Conservation (phyloP, 179 eudicot genomes). For the Kewa caespitosa region DNA sequence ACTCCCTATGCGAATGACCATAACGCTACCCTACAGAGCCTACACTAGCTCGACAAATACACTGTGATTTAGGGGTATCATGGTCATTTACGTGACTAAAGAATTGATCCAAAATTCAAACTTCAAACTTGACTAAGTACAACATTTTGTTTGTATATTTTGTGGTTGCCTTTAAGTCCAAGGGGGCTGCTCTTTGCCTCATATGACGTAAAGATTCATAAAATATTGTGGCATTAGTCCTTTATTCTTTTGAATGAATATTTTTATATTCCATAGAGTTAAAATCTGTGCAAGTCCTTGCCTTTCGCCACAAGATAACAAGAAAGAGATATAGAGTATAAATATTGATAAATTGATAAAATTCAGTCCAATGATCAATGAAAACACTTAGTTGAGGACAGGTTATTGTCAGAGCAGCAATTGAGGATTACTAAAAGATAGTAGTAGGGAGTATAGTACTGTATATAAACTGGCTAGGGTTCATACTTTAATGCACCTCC, state of each 20-base stretch:
- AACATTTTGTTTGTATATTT: background rate
- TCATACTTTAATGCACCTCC: conserved; percentile 16
- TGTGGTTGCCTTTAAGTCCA: conserved; percentile 4
- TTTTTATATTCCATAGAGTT: conserved; percentile 13
- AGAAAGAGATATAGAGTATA: background rate
- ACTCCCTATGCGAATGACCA: background rate
- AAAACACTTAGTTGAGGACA: conserved; percentile 23
- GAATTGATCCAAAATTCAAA: conserved; percentile 21
- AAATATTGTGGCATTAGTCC: background rate
- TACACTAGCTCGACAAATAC: background rate
- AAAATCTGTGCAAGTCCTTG: conserved; percentile 26
- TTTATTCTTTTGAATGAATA: background rate
- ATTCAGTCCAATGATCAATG: conserved; percentile 14
- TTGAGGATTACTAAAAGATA: conserved; percentile 24
- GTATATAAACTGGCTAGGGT: conserved; percentile 13
- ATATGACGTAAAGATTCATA: no score
- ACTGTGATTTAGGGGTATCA: background rate
- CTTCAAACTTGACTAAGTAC: conserved; percentile 19
- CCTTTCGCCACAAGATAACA: conserved; percentile 15
- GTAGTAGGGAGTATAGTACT: no score
- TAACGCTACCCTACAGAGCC: background rate
- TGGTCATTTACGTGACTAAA: conserved; percentile 7
- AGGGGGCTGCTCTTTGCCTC: conserved; percentile 11
- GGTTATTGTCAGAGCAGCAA: conserved; percentile 23
- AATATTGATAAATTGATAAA: background rate